phyloP scores from a whole-genome alignment of 2,329 filamentous ascomycete species.

The Cordyceps sp. region DNA sequence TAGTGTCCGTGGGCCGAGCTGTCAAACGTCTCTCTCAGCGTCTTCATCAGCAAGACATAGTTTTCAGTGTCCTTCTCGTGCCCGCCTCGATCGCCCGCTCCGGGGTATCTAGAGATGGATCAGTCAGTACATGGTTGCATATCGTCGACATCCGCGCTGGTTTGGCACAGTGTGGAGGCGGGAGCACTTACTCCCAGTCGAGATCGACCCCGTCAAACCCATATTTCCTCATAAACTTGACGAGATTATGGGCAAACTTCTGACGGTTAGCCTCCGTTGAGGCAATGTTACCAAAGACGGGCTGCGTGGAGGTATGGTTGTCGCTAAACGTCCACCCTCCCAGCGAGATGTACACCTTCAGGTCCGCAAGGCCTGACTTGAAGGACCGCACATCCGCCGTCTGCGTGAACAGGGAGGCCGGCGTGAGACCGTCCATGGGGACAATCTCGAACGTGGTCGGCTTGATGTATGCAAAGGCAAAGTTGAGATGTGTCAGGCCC shows the following conservation, averaged over 20 bases:
- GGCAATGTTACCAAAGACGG: slow-evolving; percentile 15
- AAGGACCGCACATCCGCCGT: not conserved
- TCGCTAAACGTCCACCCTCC: slow-evolving; percentile 20
- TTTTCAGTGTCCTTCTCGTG: slow-evolving; percentile 7
- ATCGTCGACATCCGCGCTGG: too few species aligned
- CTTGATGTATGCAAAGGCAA: slow-evolving; percentile 8
- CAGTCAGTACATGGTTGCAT: too few species aligned
- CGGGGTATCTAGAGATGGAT: too few species aligned
- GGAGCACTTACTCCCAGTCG: slow-evolving; percentile 18
- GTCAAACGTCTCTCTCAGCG: slow-evolving; percentile 4
- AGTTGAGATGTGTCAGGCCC: slow-evolving; percentile 9
- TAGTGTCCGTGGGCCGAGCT: too few species aligned
- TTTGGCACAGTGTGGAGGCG: too few species aligned
- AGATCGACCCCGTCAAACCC: slow-evolving; percentile 15
- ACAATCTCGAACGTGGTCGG: slow-evolving; percentile 8
- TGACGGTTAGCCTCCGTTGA: slow-evolving; percentile 1
- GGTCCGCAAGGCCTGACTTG: slow-evolving; percentile 7
- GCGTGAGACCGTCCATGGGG: too few species aligned
- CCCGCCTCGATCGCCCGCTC: slow-evolving; percentile 8
- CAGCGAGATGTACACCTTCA: slow-evolving; percentile 15
- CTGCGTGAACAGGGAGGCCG: too few species aligned
- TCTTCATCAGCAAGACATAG: slow-evolving; percentile 8
- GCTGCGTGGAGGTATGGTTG: slow-evolving; percentile 7
- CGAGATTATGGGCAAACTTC: slow-evolving; percentile 18
- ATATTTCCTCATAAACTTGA: slow-evolving; percentile 22